Evolutionary conservation across 1,139 yeast species (phyloP).

Genomic region (Wickerhamiella pararugosa): DNA sequence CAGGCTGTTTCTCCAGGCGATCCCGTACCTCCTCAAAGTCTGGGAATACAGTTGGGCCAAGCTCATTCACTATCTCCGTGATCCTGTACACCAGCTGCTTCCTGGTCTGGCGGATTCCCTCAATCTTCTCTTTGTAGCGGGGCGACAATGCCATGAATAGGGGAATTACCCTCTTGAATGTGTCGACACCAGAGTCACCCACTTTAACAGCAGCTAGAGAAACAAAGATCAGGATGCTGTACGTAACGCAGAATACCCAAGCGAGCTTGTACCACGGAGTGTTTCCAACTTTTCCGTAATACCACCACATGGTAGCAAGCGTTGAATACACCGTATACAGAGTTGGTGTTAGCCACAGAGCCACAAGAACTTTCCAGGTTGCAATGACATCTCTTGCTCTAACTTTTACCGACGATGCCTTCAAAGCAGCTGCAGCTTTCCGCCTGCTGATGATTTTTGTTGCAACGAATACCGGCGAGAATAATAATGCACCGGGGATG

Average conservation of each 20-base stretch:
- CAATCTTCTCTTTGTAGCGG: slow-evolving; percentile 34
- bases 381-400: slow-evolving; percentile 88
- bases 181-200: slow-evolving; percentile 89
- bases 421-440: slow-evolving; percentile 68
- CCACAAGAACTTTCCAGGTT: slow-evolving; percentile 86
- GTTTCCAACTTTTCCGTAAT: slow-evolving; percentile 12
- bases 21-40: slow-evolving; percentile 25
- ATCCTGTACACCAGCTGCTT: slow-evolving; percentile 41
- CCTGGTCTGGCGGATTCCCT: slow-evolving; percentile 41
- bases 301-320: slow-evolving; percentile 36
- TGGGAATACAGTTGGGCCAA: slow-evolving; percentile 68
- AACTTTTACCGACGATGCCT: slow-evolving; percentile 79
- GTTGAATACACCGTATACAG: slow-evolving; percentile 68
- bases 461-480: slow-evolving; percentile 76
- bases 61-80: slow-evolving; percentile 49
- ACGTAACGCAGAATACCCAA: slow-evolving; percentile 37
- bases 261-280: slow-evolving; percentile 14
- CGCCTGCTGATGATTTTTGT: slow-evolving; percentile 54
- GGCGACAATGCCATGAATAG: slow-evolving; percentile 52
- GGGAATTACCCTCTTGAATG: slow-evolving; percentile 71
- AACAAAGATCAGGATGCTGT: slow-evolving; percentile 41
- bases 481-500: slow-evolving; percentile 71
- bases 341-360: slow-evolving; percentile 79
- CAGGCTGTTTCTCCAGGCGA: too few species aligned
- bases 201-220: slow-evolving; percentile 79